Base-by-base conservation (phyloP, 2,329 filamentous ascomycete genomes). In the Beauveria australis region DNA sequence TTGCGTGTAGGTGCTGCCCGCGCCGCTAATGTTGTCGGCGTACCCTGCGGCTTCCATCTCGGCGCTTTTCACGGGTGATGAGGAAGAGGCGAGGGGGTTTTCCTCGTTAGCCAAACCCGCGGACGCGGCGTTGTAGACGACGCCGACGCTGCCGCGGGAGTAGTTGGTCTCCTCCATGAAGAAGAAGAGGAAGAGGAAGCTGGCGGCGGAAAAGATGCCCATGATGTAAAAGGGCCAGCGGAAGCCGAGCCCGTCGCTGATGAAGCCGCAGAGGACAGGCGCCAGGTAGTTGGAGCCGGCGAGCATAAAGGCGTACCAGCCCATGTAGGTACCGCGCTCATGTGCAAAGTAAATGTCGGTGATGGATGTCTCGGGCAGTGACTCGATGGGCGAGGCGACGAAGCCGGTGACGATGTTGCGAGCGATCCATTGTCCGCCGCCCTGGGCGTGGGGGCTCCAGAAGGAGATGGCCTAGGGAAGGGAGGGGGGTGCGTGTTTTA, bases 151-250 rank as follows among this genome's bases (percentile, higher is more conserved):
- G 12, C 18, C 49, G 22, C 79, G 73, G 48, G 76, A 70, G 64
- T 85, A 86, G 16, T 78, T 78, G 7, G 82, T 83, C 67, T 87
- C 83, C 64, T 86, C 83, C 63, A 84, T 81, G 65, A 86, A 81
- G 62, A 86, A 72, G 66, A 85, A 83, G 0, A 78, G 61, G 40
- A 78, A 72, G 0, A 76, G 46, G 14, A 72, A 71, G 4, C 69
- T 70, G 0, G 64, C 69, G 1, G 65, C 73, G 53, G 71, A 70
- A 59, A 78, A 74, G 37, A 78, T 73, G 3, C 71, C 70, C 4
- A 74, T 72, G 67, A 75, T 75, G 67, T 76, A 78, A 65, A 78
- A 76, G 3, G 76, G 74, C 75, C 76, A 77, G 58, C 69, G 67
- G 66, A 72, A 77, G 12, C 74, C 75, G 58, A 74, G 66, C 5